phyloP scores from a whole-genome alignment of 2,329 filamentous ascomycete genomes.

The Phialemonium atrogriseum region DNA sequence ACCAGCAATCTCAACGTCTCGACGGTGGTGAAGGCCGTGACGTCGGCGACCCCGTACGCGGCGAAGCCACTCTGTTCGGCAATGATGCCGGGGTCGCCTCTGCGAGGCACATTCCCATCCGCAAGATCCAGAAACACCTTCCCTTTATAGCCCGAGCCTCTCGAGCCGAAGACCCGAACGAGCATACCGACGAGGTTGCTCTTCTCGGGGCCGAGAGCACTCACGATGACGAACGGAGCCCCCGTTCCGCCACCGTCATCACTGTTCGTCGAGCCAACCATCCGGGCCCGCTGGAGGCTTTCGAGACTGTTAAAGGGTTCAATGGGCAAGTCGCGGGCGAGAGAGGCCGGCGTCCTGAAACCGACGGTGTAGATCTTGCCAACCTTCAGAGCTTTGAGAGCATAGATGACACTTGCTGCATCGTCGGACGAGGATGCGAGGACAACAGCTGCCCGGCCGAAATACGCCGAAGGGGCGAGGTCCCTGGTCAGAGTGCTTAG shows the following conservation, averaged over 20 bases:
- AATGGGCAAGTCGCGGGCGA: conserved; percentile 61
- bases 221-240: conserved; percentile 74
- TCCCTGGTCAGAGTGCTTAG: conserved; percentile 73
- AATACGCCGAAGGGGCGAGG: conserved; percentile 74
- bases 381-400: conserved; percentile 65
- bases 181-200: conserved; percentile 70
- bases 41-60: conserved; percentile 70
- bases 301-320: conserved; percentile 76
- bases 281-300: conserved; percentile 44
- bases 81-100: conserved; percentile 58
- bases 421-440: conserved; percentile 66
- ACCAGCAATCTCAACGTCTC: conserved; percentile 71
- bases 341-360: conserved; percentile 55
- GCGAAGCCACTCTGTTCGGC: conserved; percentile 71
- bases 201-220: conserved; percentile 70
- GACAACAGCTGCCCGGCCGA: conserved; percentile 65
- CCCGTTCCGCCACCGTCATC: conserved; percentile 28
- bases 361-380: conserved; percentile 79
- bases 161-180: conserved; percentile 60
- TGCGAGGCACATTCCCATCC: conserved; percentile 49
- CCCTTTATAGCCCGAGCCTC: conserved; percentile 30
- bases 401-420: conserved; percentile 71
- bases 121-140: conserved; percentile 80
- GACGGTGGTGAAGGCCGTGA: conserved; percentile 76
- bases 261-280: conserved; percentile 23